Evolutionary conservation across 2,329 filamentous ascomycete species (phyloP).

Genomic region (Neopestalotiopsis sp.): DNA sequence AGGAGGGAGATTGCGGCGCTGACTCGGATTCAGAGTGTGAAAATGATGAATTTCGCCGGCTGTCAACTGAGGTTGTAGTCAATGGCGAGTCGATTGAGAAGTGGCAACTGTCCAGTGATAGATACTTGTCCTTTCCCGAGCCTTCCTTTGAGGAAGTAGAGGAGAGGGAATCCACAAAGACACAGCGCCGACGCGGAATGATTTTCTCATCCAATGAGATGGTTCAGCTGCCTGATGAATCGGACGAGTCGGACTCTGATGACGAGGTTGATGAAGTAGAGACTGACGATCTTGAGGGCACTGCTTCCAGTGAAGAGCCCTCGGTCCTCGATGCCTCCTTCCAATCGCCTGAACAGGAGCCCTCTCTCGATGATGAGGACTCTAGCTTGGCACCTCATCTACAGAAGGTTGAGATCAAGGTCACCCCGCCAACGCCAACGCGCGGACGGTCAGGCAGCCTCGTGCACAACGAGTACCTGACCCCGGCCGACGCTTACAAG

Average conservation of each 20-base stretch:
- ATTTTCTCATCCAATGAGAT: slow-evolving; percentile 4
- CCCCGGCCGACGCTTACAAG: not conserved
- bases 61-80: slow-evolving; percentile 2
- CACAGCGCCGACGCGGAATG: not conserved
- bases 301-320: not conserved
- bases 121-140: slow-evolving; percentile 3
- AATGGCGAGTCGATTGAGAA: not conserved
- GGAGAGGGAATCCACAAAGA: not conserved
- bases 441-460: not conserved
- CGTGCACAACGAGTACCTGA: slow-evolving; percentile 3
- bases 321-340: not conserved
- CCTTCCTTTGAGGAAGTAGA: not conserved
- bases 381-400: not conserved
- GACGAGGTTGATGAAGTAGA: slow-evolving; percentile 2
- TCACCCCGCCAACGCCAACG: slow-evolving; percentile 4
- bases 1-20: not conserved
- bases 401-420: not conserved
- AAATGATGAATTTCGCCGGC: not conserved
- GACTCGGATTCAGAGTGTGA: not conserved
- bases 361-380: not conserved
- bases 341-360: not conserved
- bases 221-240: not conserved
- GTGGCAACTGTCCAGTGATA: not conserved
- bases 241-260: not conserved
- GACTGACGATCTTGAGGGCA: not conserved